These are phyloP conservation scores for Paraurostyla sp. DNA, from an alignment of 73 alveolate species.

Conservation along the genomic window DNA sequence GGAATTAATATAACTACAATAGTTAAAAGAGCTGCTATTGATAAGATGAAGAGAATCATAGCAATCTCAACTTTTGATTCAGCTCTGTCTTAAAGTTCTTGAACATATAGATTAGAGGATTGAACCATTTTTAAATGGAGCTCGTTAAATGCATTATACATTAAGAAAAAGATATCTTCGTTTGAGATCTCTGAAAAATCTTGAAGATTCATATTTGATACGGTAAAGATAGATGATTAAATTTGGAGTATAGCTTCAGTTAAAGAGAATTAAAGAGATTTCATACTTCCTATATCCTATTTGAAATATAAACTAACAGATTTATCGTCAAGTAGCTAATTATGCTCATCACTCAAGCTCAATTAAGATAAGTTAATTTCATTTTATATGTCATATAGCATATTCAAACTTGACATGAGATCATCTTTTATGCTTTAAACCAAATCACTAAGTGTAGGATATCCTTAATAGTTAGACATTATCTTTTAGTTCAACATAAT, in stretches of 20 bases:
- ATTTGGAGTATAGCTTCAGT: constrained; percentile 57
- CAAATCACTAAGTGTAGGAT: background rate
- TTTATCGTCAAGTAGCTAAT: constrained; percentile 23
- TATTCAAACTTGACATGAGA: background rate
- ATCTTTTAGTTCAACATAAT: constrained; percentile 32
- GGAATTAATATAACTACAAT: constrained; percentile 29
- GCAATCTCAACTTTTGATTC: constrained; percentile 5
- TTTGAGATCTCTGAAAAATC: constrained; percentile 37
- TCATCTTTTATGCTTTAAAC: background rate
- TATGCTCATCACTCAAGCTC: constrained; percentile 13
- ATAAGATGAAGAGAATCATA: constrained; percentile 28
- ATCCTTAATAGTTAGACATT: background rate
- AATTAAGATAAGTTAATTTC: constrained; percentile 31
- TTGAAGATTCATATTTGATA: constrained; percentile 6
- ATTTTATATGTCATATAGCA: constrained; percentile 48
- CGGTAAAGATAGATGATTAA: constrained; percentile 53
- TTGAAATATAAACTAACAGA: constrained; percentile 47
- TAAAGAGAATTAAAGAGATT: constrained; percentile 43
- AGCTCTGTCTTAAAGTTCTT: constrained; percentile 47
- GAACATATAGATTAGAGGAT: constrained; percentile 10
- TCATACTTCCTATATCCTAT: background rate
- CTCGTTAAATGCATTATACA: constrained; percentile 53
- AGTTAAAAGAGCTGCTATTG: constrained; percentile 11
- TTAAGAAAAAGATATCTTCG: constrained; percentile 63
- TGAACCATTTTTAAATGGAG: background rate